Base-by-base conservation (phyloP, 192 early-diverging fungal species). In the Backusella sp. region DNA sequence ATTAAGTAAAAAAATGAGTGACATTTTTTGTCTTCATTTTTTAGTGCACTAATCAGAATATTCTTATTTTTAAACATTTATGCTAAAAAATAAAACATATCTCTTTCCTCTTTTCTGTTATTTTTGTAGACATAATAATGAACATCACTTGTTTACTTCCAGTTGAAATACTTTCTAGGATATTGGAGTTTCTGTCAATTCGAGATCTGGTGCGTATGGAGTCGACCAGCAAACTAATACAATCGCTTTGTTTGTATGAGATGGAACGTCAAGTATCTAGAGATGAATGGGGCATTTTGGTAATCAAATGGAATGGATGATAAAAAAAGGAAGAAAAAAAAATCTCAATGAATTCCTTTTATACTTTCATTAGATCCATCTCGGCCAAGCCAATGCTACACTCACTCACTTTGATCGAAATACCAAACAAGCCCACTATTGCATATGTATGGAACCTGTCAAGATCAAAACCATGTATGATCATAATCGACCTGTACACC, bases 391-490 rank as follows among this genome's bases (percentile, higher is more conserved):
- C 28, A 34, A 65, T 23, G 79, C 79, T 39, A 21, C 53, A 35
- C 72, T 72, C 19, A 39, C 23, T 14, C 67, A 46, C 66, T 81
- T 81, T 62, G 79, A 81, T 62, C 53, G 75, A 39, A 76, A 34
- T 4, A 77, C 67, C 11, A 76, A 77, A 4, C 72, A 66, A 28
- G 72, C 73, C 26, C 28, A 66, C 14, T 81, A 76, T 26, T 73
- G 34, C 3, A 68, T 81, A 6, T 36, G 66, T 2, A 81, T 81
- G 79, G 68, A 76, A 23, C 79, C 79, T 70, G 12, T 77, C 0
- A 52, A 69, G 23, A 81, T 81, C 36, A 71, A 72, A 4, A 65
- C 76, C n/a, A 77, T 76, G 71, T 81, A 59, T 26, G 79, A 81
- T 28, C 79, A 81, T 36, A 52, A 68, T 44, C 72, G 79, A 35